These are phyloP conservation scores for Colletotrichum eleusines DNA, from an alignment of 2,329 filamentous ascomycete species.

Conservation along the genomic window DNA sequence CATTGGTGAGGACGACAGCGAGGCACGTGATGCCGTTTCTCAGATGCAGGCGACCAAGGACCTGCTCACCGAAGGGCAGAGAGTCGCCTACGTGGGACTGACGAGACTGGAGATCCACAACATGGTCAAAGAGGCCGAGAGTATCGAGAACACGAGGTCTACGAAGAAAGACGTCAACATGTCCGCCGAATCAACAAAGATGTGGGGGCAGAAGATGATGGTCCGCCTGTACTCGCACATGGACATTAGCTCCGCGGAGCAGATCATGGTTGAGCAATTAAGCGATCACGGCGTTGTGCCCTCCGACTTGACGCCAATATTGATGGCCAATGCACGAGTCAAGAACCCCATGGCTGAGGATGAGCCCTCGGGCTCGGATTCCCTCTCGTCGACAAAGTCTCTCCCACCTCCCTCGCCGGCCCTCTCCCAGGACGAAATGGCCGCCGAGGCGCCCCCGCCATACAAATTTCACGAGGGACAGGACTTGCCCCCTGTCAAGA, in stretches of 20 bases:
- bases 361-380: conserved; percentile 17
- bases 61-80: conserved; percentile 92
- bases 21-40: conserved; percentile 84
- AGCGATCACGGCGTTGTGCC: conserved; percentile 91
- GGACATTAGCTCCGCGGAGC: conserved; percentile 92
- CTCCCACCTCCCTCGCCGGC: conserved; percentile 45
- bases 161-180: conserved; percentile 79
- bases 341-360: conserved; percentile 86
- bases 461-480: conserved; percentile 75
- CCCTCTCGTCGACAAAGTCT: conserved; percentile 32
- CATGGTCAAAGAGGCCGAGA: conserved; percentile 78
- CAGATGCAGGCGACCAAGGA: conserved; percentile 98
- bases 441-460: conserved; percentile 66
- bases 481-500: conserved; percentile 82
- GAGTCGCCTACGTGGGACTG: conserved; percentile 94
- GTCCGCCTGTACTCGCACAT: conserved; percentile 93
- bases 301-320: conserved; percentile 82
- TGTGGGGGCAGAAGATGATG: conserved; percentile 99
- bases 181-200: conserved; percentile 83
- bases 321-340: conserved; percentile 93
- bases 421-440: conserved; percentile 56
- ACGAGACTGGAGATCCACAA: conserved; percentile 83
- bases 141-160: conserved; percentile 69
- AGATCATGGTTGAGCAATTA: conserved; percentile 98
- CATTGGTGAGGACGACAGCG: conserved; percentile 78